Conservation (phyloP, 768 basidiomycete genomes). For the Lactifluus piperatus region DNA sequence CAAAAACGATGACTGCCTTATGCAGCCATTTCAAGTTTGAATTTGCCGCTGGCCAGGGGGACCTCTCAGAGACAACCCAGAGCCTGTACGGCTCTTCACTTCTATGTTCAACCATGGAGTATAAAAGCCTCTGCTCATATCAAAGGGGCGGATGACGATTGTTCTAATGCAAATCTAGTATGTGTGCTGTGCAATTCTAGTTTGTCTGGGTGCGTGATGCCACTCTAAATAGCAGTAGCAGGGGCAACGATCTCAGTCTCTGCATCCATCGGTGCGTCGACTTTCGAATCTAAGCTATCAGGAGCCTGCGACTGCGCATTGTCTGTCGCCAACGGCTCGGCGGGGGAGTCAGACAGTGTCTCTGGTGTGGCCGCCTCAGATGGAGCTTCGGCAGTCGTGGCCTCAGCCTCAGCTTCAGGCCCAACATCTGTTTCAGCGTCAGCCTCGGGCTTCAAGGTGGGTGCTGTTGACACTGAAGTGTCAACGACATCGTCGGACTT, state of each 20-base stretch:
- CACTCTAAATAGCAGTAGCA: slow-evolving; percentile 5
- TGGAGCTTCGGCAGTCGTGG: too few relatives aligned
- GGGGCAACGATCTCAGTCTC: neutral
- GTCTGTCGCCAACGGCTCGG: too few relatives aligned
- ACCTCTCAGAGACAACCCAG: too few relatives aligned
- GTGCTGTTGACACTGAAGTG: neutral
- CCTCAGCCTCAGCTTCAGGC: neutral
- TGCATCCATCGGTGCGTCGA: neutral
- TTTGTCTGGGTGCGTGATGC: neutral
- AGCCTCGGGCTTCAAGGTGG: neutral
- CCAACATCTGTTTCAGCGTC: neutral
- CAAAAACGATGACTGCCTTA: slow-evolving; percentile 3
- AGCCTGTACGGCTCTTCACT: too few relatives aligned
- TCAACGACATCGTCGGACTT: slow-evolving; percentile 32
- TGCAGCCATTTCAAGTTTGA: too few relatives aligned
- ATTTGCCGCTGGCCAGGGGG: neutral
- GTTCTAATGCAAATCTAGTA: neutral
- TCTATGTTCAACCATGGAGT: neutral
- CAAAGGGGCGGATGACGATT: neutral
- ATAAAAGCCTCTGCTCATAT: neutral
- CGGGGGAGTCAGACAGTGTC: neutral
- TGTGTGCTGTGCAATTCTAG: neutral
- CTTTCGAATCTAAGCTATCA: neutral
- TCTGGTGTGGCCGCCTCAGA: too few relatives aligned
- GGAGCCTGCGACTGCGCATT: too few relatives aligned